phyloP scores from a whole-genome alignment of 2,329 filamentous ascomycete genomes.

The Exserohilum turcica region DNA sequence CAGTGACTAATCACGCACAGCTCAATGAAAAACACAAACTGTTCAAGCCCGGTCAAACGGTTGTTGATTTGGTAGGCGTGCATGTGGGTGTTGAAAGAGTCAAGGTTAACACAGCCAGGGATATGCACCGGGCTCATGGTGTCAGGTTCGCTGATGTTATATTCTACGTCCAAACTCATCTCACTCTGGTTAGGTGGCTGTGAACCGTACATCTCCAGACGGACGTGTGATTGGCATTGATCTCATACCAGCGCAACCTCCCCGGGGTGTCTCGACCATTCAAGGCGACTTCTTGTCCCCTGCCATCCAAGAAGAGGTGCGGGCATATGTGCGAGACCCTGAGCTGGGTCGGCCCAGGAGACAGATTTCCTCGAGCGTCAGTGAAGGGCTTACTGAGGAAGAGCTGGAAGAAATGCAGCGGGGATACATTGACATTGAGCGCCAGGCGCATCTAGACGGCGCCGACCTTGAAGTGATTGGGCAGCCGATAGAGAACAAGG shows the following conservation, averaged over 20 bases:
- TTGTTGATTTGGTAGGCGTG: slow-evolving; percentile 77
- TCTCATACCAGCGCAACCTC: slow-evolving; percentile 88
- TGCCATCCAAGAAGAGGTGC: slow-evolving; percentile 74
- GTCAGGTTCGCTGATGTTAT: slow-evolving; percentile 51
- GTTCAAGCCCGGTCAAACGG: slow-evolving; percentile 79
- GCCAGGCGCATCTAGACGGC: slow-evolving; percentile 50
- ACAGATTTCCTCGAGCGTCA: slow-evolving; percentile 32
- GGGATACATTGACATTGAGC: slow-evolving; percentile 71
- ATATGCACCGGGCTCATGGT: slow-evolving; percentile 73
- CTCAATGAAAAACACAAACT: slow-evolving; percentile 82
- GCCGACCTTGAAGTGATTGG: slow-evolving; percentile 25
- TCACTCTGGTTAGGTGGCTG: slow-evolving; percentile 67
- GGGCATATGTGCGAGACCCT: slow-evolving; percentile 72
- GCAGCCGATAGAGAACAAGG: slow-evolving; percentile 14
- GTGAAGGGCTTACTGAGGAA: slow-evolving; percentile 43
- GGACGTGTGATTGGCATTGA: slow-evolving; percentile 91
- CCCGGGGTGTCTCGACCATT: slow-evolving; percentile 87
- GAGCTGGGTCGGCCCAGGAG: slow-evolving; percentile 59
- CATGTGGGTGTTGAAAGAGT: not conserved
- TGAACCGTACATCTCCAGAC: slow-evolving; percentile 74
- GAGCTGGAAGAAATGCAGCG: slow-evolving; percentile 51
- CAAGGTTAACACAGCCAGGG: slow-evolving; percentile 57
- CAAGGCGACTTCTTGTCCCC: slow-evolving; percentile 90
- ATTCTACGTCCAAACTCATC: not conserved
- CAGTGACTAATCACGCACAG: slow-evolving; percentile 51